Evolutionary conservation across 1,284 basidiomycete species (phyloP).

Genomic region (Cutaneotrichosporon cutaneum): DNA sequence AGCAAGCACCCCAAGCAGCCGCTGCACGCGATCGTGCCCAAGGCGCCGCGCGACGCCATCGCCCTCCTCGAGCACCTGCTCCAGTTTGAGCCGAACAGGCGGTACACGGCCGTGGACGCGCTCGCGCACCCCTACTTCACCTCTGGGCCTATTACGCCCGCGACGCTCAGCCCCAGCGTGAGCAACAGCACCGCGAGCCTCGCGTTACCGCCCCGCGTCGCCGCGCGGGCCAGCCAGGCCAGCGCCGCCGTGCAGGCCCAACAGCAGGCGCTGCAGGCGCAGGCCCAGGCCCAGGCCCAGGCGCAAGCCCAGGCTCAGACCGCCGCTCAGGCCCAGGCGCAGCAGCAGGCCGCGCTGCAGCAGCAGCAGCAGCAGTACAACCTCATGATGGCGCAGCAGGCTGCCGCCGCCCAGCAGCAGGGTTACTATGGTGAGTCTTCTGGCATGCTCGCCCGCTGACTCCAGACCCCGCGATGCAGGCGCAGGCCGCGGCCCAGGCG

Average conservation of each 20-base stretch:
- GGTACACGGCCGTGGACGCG: constrained; percentile 88
- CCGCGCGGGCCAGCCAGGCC: constrained; percentile 43
- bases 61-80: constrained; percentile 93
- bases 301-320: constrained; percentile 53
- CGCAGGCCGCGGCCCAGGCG: constrained; percentile 47
- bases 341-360: constrained; percentile 50
- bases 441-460: background rate
- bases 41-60: constrained; percentile 87
- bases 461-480: constrained; percentile 39
- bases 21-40: constrained; percentile 83
- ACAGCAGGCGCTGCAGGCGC: constrained; percentile 30
- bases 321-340: constrained; percentile 41
- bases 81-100: constrained; percentile 92
- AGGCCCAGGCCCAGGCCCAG: constrained; percentile 49
- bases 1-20: constrained; percentile 89
- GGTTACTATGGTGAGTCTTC: constrained; percentile 41
- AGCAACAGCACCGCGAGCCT: constrained; percentile 38
- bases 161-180: constrained; percentile 38
- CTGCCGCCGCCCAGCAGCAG: constrained; percentile 30
- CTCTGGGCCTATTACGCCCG: constrained; percentile 39
- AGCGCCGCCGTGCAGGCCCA: constrained; percentile 45
- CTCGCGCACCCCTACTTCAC: constrained; percentile 93
- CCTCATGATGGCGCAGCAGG: constrained; percentile 27
- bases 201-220: constrained; percentile 46
- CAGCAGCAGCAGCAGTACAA: constrained; percentile 39